Conservation (phyloP, 129 eudicot genomes). For the sunflower (Helianthus annuus) region HanXRQr2.0-SUNRISE NC_035443.2:130066941-130067440, state of each 20-base stretch:
- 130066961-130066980: no score
- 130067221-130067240: slow-evolving; percentile 34
- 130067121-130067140: neutral
- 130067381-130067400: slow-evolving; percentile 24
- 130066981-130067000: no score
- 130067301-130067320: neutral
- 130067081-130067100: neutral
- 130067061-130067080: neutral
- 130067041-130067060: neutral
- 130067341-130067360: neutral
- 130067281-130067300: slow-evolving; percentile 7
- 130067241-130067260: slow-evolving; percentile 39
- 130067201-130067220: slow-evolving; percentile 13
- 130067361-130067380: neutral
- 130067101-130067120: neutral
- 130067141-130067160: neutral
- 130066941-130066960: no score
- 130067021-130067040: neutral
- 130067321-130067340: slow-evolving; percentile 1
- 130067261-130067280: slow-evolving; percentile 17
- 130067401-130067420: slow-evolving; percentile 14
- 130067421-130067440: slow-evolving; percentile 4
- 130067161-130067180: slow-evolving; percentile 11
- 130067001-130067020: no score
- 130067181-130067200: slow-evolving; percentile 30